Conservation (phyloP, 75 land plant genomes). For the Adiantum capillusveneris region DNA sequence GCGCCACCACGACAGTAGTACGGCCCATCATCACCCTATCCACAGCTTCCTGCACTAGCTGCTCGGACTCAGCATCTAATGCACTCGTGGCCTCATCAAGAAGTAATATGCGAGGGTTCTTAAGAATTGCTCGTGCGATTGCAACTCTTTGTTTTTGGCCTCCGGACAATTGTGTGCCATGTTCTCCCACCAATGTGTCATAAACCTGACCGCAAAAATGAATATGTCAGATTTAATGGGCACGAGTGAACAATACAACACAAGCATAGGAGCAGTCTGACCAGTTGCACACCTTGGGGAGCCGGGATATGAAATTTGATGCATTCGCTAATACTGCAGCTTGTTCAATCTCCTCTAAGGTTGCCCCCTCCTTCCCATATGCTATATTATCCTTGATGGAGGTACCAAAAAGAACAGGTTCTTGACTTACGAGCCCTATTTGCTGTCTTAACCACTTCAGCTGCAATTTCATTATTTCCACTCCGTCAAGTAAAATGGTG, state of each 20-base stretch:
- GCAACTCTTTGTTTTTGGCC: slow-evolving; percentile 59
- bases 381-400: slow-evolving; percentile 84
- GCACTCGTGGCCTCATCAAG: slow-evolving; percentile 96
- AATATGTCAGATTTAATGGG: too few species aligned
- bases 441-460: slow-evolving; percentile 79
- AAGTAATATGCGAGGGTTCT: slow-evolving; percentile 70
- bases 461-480: slow-evolving; percentile 68
- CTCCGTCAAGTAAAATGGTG: slow-evolving; percentile 78
- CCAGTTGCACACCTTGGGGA: slow-evolving; percentile 95
- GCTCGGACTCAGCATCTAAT: slow-evolving; percentile 84
- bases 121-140: slow-evolving; percentile 90
- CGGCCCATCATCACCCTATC: slow-evolving; percentile 71
- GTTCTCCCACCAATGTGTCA: slow-evolving; percentile 27
- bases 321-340: slow-evolving; percentile 91
- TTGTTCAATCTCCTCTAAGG: slow-evolving; percentile 61
- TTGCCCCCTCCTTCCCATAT: slow-evolving; percentile 87
- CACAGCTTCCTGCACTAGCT: slow-evolving; percentile 77
- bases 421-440: slow-evolving; percentile 95
- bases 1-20: slow-evolving; percentile 86
- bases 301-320: slow-evolving; percentile 71
- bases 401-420: slow-evolving; percentile 76
- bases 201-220: too few species aligned
- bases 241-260: too few species aligned
- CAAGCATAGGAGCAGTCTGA: too few species aligned
- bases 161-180: slow-evolving; percentile 3